phyloP scores from a whole-genome alignment of 208 protist genomes.

The Histomonas meleagridis region DNA sequence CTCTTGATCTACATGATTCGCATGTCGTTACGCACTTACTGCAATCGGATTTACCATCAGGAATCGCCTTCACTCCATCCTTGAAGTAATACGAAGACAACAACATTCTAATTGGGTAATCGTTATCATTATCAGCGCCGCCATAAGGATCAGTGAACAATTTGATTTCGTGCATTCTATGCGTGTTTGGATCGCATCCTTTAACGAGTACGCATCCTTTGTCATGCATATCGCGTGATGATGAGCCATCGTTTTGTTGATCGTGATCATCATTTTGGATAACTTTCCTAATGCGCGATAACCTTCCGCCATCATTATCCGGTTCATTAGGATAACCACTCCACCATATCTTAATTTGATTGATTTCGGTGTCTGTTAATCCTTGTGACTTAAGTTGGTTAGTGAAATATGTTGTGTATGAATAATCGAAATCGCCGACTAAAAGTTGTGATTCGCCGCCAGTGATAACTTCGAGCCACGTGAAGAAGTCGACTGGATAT shows the following conservation, averaged over 20 bases:
- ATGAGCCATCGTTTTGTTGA: slow-evolving; percentile 53
- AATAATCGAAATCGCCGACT: slow-evolving; percentile 49
- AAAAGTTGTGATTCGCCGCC: slow-evolving; percentile 55
- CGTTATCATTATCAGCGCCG: slow-evolving; percentile 55
- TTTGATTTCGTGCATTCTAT: slow-evolving; percentile 55
- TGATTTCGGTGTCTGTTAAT: slow-evolving; percentile 49
- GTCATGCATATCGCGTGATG: slow-evolving; percentile 58
- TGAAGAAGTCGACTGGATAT: slow-evolving; percentile 55
- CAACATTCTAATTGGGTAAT: slow-evolving; percentile 54
- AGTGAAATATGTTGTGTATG: slow-evolving; percentile 48
- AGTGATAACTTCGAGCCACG: slow-evolving; percentile 55
- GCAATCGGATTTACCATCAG: background rate
- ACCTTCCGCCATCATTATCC: background rate
- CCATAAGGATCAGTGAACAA: slow-evolving; percentile 53
- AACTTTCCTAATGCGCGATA: slow-evolving; percentile 38
- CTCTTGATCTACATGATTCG: background rate
- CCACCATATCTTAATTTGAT: slow-evolving; percentile 62
- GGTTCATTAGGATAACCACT: slow-evolving; percentile 54
- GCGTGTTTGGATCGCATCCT: slow-evolving; percentile 40
- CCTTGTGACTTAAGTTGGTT: slow-evolving; percentile 44
- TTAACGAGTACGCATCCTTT: slow-evolving; percentile 54
- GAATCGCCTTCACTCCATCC: background rate
- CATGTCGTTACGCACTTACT: background rate
- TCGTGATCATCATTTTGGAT: slow-evolving; percentile 62
- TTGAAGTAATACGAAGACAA: slow-evolving; percentile 51